phyloP scores from a whole-genome alignment of 2,329 filamentous ascomycete species.

The Monosporascus cannonballus region DNA sequence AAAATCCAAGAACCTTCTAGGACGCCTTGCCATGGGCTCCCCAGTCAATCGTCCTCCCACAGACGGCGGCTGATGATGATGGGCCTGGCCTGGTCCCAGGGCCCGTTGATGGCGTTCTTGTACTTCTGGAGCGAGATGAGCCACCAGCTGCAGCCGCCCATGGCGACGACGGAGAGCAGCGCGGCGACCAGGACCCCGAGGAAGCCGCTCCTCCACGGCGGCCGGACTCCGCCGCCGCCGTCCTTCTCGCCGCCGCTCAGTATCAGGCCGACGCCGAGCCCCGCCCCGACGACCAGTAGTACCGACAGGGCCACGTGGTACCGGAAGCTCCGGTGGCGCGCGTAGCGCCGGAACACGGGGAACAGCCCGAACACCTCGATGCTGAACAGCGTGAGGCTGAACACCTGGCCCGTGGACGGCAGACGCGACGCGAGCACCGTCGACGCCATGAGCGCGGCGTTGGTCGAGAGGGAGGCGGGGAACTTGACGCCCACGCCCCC shows the following conservation, averaged over 20 bases:
- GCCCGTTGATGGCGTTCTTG: conserved; percentile 97
- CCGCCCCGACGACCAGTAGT: conserved; percentile 70
- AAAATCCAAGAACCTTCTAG: too few relatives aligned
- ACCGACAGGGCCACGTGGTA: conserved; percentile 75
- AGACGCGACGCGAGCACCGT: conserved; percentile 89
- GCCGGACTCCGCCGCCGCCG: conserved; percentile 12
- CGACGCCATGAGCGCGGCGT: conserved; percentile 92
- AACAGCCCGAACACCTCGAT: conserved; percentile 97
- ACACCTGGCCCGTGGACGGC: conserved; percentile 87
- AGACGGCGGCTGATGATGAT: conserved; percentile 66
- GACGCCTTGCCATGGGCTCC: too few relatives aligned
- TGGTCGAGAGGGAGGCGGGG: conserved; percentile 76
- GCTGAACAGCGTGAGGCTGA: conserved; percentile 88
- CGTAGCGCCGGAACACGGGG: conserved; percentile 90
- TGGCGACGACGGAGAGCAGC: conserved; percentile 68
- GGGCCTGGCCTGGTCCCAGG: conserved; percentile 93
- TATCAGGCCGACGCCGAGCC: conserved; percentile 66
- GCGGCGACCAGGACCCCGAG: conserved; percentile 71
- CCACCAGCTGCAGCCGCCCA: conserved; percentile 97
- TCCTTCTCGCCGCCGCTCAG: conserved; percentile 38
- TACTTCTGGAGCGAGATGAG: conserved; percentile 95
- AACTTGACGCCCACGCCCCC: conserved; percentile 60
- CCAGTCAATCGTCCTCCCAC: conserved; percentile 39
- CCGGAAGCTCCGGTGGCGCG: conserved; percentile 73
- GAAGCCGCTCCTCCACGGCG: conserved; percentile 51